phyloP scores from a whole-genome alignment of 306 rosid genomes.

The Lathyrus aphaca region DNA sequence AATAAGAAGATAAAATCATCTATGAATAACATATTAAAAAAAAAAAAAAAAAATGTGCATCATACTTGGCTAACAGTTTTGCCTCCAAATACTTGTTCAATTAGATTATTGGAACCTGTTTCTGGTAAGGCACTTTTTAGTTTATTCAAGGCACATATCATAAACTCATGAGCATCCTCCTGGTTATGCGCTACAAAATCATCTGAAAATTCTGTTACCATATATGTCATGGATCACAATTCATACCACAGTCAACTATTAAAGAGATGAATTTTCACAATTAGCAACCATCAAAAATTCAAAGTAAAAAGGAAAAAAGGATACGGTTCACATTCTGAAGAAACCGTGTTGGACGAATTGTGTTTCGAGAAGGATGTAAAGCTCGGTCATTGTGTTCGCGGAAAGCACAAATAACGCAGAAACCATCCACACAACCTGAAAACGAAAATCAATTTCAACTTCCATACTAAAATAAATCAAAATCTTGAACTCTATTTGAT shows the following conservation, averaged over 20 bases:
- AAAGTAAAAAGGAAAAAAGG: conserved; percentile 45
- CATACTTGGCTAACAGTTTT: conserved; percentile 64
- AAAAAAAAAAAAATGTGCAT: neutral
- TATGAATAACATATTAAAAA: neutral
- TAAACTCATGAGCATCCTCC: conserved; percentile 85
- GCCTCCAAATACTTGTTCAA: conserved; percentile 70
- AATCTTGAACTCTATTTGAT: neutral
- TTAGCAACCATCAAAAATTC: neutral
- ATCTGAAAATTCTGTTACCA: conserved; percentile 59
- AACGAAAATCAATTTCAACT: neutral
- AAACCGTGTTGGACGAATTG: conserved; percentile 45
- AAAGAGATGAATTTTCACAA: neutral
- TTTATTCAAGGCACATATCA: conserved; percentile 65
- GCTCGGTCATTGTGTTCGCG: conserved; percentile 50
- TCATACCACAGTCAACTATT: neutral
- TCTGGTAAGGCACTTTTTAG: conserved; percentile 45
- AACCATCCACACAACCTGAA: conserved; percentile 51
- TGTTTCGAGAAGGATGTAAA: conserved; percentile 41
- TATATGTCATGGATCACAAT: conserved; percentile 48
- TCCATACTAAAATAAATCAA: neutral
- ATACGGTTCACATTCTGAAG: conserved; percentile 65
- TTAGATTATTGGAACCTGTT: conserved; percentile 42
- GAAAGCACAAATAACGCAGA: conserved; percentile 68
- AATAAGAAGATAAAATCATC: conserved; percentile 5
- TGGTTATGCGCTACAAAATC: conserved; percentile 53